Conservation (phyloP, 108 stramenopile species). For the Epipyxis sp. region DNA sequence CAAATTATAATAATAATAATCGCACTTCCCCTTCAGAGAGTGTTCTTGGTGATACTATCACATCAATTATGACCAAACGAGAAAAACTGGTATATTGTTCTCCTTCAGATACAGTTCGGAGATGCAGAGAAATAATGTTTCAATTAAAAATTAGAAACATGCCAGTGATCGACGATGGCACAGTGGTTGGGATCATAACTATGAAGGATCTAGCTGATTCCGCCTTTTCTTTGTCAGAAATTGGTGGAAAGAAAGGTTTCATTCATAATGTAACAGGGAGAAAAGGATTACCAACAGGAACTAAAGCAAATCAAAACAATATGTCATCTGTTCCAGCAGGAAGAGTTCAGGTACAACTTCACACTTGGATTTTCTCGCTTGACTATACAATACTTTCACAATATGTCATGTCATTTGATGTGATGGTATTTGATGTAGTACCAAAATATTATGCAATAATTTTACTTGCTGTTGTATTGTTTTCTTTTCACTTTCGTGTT, state of each 20-base stretch:
- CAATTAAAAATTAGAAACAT: slow-evolving; percentile 80
- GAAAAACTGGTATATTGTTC: slow-evolving; percentile 16
- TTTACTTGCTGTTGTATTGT: too few species aligned
- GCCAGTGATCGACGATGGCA: slow-evolving; percentile 73
- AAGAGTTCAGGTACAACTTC: too few species aligned
- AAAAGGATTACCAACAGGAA: slow-evolving; percentile 70
- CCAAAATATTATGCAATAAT: too few species aligned
- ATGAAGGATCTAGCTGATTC: slow-evolving; percentile 78
- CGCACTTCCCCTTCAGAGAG: too few species aligned
- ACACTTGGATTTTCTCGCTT: too few species aligned
- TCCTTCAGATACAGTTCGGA: neutral
- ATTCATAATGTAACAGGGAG: slow-evolving; percentile 76
- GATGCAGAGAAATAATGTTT: slow-evolving; percentile 74
- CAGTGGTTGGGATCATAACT: slow-evolving; percentile 82
- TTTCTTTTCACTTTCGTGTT: too few species aligned
- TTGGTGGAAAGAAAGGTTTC: slow-evolving; percentile 84
- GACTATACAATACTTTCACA: too few species aligned
- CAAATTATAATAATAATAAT: too few species aligned
- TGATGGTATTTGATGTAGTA: too few species aligned
- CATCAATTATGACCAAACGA: slow-evolving; percentile 2
- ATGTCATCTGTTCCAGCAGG: too few species aligned
- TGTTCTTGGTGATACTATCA: too few species aligned
- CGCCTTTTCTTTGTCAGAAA: slow-evolving; percentile 70
- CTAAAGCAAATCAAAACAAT: slow-evolving; percentile 34
- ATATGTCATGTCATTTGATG: too few species aligned